Evolutionary conservation across 1,139 yeast genomes (phyloP), one percentile per base, ranked within the genome.

Genomic region (Candida neerlandica): DNA sequence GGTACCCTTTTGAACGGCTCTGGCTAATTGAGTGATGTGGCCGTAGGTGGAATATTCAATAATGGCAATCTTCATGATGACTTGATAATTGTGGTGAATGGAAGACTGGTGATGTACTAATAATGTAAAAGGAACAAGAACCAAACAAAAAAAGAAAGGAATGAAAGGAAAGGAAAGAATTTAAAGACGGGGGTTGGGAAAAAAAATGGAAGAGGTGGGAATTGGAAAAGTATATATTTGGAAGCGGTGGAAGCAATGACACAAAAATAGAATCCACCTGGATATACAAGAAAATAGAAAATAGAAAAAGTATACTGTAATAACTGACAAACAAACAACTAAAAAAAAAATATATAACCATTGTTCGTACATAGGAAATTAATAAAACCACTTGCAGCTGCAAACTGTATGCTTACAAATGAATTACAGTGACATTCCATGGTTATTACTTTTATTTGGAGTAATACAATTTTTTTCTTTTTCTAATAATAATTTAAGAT

Each of bases 1-100:
- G 27, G 77, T 66, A 55, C 83, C 82, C 41, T 65, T 62, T 62
- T 76, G 68, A 49, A 76, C 63, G 39, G 70, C 65, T 53, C 69
- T 63, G 40, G 84, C 86, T 65, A 84, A 62, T 40, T 67, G 62
- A 51, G 74, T 71, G 53, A 83, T 67, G 64, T 85, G 91, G 48
- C 87, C 87, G 64, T 82, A 85, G 41, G 82, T 72, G 43, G 89
- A 82, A 67, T 84, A 85, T 58, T 78, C 72, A 52, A 85, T 71
- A 60, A 85, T 78, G 15, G 79, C 80, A 33, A 73, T 62, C 64
- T 73, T 74, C 69, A 67, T 66, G 27, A 34, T 46, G 41, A 38
- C 19, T 37, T 44, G 27, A 18, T 44, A 15, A 11, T 19, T 35
- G 15, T 27, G 12, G 15, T 40, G 11, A 26, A 15, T 16, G 32